phyloP scores from a whole-genome alignment of 306 rosid species.

The Heteromeles arbutifolia region DNA sequence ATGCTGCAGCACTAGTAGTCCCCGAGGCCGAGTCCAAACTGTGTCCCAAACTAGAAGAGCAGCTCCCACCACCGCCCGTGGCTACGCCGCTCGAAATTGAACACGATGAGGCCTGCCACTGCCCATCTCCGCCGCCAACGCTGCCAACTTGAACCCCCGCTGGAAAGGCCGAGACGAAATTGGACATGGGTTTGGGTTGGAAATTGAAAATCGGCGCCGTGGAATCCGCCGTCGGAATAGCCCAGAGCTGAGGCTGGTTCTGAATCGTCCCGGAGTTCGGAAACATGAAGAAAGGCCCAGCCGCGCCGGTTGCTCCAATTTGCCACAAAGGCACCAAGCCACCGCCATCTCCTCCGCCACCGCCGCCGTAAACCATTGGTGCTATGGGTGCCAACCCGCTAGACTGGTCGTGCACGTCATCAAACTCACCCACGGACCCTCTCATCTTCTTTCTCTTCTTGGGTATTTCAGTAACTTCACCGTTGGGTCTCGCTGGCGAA shows the following conservation, averaged over 20 bases:
- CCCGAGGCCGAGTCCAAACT: conserved; percentile 23
- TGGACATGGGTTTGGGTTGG: conserved; percentile 57
- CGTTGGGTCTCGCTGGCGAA: conserved; percentile 51
- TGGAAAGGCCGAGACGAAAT: conserved; percentile 47
- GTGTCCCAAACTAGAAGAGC: conserved; percentile 38
- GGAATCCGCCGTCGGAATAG: conserved; percentile 37
- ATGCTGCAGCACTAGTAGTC: not conserved
- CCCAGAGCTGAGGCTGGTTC: conserved; percentile 64
- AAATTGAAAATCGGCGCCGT: conserved; percentile 40
- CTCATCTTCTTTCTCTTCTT: conserved; percentile 40
- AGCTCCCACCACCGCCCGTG: conserved; percentile 20
- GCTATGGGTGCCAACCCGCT: conserved; percentile 66
- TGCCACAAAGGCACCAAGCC: conserved; percentile 58
- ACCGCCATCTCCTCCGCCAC: not conserved
- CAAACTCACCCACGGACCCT: conserved; percentile 39
- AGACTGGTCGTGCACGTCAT: conserved; percentile 45
- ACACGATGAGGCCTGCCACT: conserved; percentile 13
- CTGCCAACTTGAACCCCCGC: conserved; percentile 24
- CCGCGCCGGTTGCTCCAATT: conserved; percentile 16
- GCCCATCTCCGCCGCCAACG: conserved; percentile 3
- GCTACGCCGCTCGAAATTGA: conserved; percentile 15
- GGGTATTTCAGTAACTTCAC: conserved; percentile 27
- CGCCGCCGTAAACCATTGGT: conserved; percentile 14
- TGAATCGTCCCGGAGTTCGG: conserved; percentile 25
- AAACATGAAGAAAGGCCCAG: conserved; percentile 65